phyloP scores from a whole-genome alignment of 441 rosid species.

The Euphorbia celastroides region DNA sequence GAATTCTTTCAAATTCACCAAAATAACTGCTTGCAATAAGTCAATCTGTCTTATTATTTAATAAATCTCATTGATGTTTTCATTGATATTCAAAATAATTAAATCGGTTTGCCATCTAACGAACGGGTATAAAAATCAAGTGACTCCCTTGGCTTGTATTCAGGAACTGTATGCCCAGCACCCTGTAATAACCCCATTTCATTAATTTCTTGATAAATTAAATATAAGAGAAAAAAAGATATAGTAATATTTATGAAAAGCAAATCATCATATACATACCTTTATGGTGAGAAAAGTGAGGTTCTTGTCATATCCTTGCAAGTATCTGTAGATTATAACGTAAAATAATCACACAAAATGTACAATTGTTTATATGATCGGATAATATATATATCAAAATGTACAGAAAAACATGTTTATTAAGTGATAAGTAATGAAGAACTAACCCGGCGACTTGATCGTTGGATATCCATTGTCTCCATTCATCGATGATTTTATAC shows the following conservation, averaged over 20 bases:
- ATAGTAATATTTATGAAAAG: too few species aligned
- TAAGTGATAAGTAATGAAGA: not conserved
- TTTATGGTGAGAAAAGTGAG: slow-evolving; percentile 48
- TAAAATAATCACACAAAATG: too few species aligned
- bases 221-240: too few species aligned
- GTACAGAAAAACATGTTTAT: too few species aligned
- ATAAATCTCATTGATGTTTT: too few species aligned
- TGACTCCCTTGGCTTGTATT: slow-evolving; percentile 54
- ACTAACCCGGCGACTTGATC: slow-evolving; percentile 41
- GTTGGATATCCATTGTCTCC: slow-evolving; percentile 44
- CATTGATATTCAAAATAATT: not conserved
- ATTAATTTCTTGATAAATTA: not conserved
- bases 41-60: too few species aligned
- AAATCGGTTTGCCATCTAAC: slow-evolving; percentile 33
- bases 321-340: slow-evolving; percentile 33
- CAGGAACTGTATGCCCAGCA: slow-evolving; percentile 66
- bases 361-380: too few species aligned
- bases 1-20: too few species aligned
- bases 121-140: slow-evolving; percentile 36
- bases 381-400: too few species aligned
- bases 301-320: slow-evolving; percentile 48
- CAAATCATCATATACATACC: slow-evolving; percentile 22
- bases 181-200: slow-evolving; percentile 30
- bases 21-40: too few species aligned
- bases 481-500: slow-evolving; percentile 31